Evolutionary conservation across 805 yeast genomes (phyloP), one percentile per base, ranked within the genome.

Genomic region (Metschnikowia peoriensis): DNA sequence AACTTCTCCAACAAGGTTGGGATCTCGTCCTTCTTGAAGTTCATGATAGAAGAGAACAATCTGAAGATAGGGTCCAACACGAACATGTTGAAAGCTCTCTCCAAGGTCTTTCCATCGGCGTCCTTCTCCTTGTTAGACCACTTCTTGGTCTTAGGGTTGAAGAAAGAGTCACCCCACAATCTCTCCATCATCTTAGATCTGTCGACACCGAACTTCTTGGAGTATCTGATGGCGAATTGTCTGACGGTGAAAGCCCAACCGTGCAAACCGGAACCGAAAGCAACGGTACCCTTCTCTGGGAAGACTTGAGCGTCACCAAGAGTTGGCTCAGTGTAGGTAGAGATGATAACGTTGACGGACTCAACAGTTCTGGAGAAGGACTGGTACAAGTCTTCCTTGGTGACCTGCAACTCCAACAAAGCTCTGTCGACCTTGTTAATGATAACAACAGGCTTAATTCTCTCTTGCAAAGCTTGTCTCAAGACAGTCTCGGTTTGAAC

Each of bases 191-290:
- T 91, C 89, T 94, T 93, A 60, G 74, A 64, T 77, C 89, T 86
- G 89, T 93, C 97, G 73, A 93, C 98, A 91, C 98, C 98, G 77
- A 94, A 93, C 83, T 93, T 94, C 91, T 92, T 91, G 77, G 97
- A 85, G 86, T 94, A 93, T 83, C 97, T 89, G 81, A 82, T 78
- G 69, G 98, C 97, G 69, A 93, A 93, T 84, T 93, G 98, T 81
- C 99, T 90, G 75, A 93, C 88, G 69, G 99, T 93, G 93, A 93
- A 93, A 76, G 97, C 98, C 99, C 99, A 93, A 80, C 99, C 99
- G 86, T 93, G 99, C 75, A 93, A 84, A 88, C 98, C 99, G 78
- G 98, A 94, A 84, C 97, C 98, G 80, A 93, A 93, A 67, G 99
- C 99, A 73, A 93, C 97, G 78, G 98, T 93, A 83, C 99, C 99